Conservation (phyloP, 2,329 filamentous ascomycete genomes). For the Cercospora sp. region DNA sequence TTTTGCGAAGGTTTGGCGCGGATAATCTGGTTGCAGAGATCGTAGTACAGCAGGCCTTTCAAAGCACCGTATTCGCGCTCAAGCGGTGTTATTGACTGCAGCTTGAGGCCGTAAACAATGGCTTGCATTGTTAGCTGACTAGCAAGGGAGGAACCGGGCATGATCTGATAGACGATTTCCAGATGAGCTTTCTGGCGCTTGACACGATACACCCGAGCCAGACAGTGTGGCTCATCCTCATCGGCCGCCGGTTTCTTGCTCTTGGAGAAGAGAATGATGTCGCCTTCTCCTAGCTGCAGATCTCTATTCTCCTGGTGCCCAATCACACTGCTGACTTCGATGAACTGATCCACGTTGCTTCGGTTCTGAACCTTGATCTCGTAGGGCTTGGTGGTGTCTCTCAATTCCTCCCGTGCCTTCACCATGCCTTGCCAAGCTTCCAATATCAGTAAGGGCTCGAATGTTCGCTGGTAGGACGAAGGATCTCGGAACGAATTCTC, state of each 20-base stretch:
- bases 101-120: conserved; percentile 72
- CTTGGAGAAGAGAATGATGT: conserved; percentile 83
- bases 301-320: conserved; percentile 69
- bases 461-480: conserved; percentile 79
- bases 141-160: conserved; percentile 49
- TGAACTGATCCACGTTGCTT: conserved; percentile 85
- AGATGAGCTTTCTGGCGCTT: conserved; percentile 77
- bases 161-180: conserved; percentile 84
- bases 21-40: conserved; percentile 89
- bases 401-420: conserved; percentile 75
- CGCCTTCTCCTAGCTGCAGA: conserved; percentile 73
- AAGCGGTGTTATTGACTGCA: conserved; percentile 90
- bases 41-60: conserved; percentile 89
- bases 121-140: conserved; percentile 63
- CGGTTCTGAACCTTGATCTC: conserved; percentile 86
- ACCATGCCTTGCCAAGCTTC: conserved; percentile 97
- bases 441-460: conserved; percentile 83
- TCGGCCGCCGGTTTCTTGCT: conserved; percentile 68
- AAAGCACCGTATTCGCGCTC: conserved; percentile 94
- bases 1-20: conserved; percentile 87
- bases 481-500: conserved; percentile 76
- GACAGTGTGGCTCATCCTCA: conserved; percentile 70
- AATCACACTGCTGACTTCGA: conserved; percentile 87
- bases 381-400: conserved; percentile 71
- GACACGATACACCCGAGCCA: conserved; percentile 79